Base-by-base conservation (phyloP, 2,329 filamentous ascomycete species). In the Cytospora piceicola region DNA sequence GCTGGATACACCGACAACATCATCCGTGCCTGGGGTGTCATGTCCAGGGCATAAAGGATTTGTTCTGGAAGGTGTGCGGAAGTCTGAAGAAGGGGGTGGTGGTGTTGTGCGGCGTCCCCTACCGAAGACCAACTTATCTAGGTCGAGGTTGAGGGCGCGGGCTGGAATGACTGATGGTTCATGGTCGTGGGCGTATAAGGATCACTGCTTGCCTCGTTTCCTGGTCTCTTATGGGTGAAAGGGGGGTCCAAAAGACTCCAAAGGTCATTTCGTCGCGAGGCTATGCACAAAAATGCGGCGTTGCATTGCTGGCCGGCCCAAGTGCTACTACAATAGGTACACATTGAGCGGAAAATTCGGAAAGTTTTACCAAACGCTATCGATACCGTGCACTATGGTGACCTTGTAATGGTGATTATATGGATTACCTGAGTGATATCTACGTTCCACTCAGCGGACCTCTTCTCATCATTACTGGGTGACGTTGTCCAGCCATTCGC, bases 1-100 rank as follows among this genome's bases (percentile, higher is more conserved):
- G 94, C 95, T 81, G 95, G 95, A 83, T 99, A 99, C 90, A 99
- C 95, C 76, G 95, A 99, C 86, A 98, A 97, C 90, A 91, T 96
- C 85, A 97, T 97, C 85, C 92, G 94, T 77, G 93, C 92, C 75
- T 97, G 93, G 93, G 93, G 93, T 84, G 93, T 97, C 79, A 96
- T 97, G 93, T 95, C 92, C 81, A 88, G 93, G 82, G 92, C 90
- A 83, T 94, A 92, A 80, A 74, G 68, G 67, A 64, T 32, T 32
- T 58, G 58, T 36, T 46, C 39, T 36, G 52, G 64, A 64, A 49
- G 46, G 46, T 63, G 30, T 68, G 54, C 36, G 27, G 39, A 32
- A 36, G 58, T 42, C 36, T 54, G 27, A 54, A 59, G 63, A 53
- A 27, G 30, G 61, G 53, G 27, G 61, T 53, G 34, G n/a, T 67